Percentiles rank a stretch among this genome's conserved stretches.
These are phyloP conservation scores for Discostella stelligera DNA, from an alignment of 352 stramenopile genomes.

Conservation along the genomic window DNA sequence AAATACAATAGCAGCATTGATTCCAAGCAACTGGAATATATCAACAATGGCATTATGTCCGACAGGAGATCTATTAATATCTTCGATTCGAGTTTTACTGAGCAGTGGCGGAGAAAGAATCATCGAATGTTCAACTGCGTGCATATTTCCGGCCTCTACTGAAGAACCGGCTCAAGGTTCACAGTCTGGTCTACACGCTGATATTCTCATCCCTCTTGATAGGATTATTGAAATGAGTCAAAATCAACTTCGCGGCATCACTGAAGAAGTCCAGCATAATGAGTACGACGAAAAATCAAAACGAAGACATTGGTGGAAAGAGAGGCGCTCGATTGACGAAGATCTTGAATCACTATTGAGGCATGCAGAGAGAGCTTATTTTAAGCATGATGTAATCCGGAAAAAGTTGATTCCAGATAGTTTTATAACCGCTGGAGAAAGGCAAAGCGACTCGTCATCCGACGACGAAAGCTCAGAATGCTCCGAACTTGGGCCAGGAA, in stretches of 20 bases:
- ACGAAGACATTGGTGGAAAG: constrained; percentile 74
- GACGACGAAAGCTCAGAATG: constrained; percentile 48
- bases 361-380: constrained; percentile 45
- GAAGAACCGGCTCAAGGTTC: neutral
- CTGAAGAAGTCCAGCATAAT: constrained; percentile 36
- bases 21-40: constrained; percentile 63
- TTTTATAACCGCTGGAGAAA: neutral
- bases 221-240: constrained; percentile 68
- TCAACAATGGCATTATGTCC: constrained; percentile 60
- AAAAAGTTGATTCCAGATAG: constrained; percentile 20
- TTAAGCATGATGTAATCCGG: constrained; percentile 25
- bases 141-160: constrained; percentile 45
- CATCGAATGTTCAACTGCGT: constrained; percentile 31
- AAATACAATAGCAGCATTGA: constrained; percentile 11
- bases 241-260: constrained; percentile 66
- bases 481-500: constrained; percentile 51
- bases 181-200: constrained; percentile 39
- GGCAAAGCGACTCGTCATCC: constrained; percentile 11
- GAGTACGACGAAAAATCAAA: constrained; percentile 52
- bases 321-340: constrained; percentile 64
- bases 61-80: constrained; percentile 71
- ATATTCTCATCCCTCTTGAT: constrained; percentile 69
- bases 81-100: constrained; percentile 30
- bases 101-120: neutral
- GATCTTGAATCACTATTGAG: constrained; percentile 57